Evolutionary conservation across 2,329 filamentous ascomycete species (phyloP).

Genomic region (Scleromitrula shiraiana): DNA sequence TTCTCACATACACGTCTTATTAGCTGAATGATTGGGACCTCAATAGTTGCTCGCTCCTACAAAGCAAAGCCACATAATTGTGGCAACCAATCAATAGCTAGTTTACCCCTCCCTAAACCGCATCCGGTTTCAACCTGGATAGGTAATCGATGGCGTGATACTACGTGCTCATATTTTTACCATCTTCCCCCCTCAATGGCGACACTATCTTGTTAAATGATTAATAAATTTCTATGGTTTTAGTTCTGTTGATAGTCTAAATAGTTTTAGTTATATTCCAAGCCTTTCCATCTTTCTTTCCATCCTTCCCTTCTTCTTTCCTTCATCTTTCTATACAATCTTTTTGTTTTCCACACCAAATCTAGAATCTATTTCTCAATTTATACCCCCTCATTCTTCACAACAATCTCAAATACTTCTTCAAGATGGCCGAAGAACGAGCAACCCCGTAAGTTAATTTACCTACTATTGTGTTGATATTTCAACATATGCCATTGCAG

Average conservation of each 20-base stretch:
- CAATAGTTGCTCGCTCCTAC: too few relatives aligned
- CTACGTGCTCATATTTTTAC: constrained; percentile 4
- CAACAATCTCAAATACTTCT: background rate
- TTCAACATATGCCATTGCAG: too few relatives aligned
- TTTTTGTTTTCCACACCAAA: background rate
- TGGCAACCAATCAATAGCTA: background rate
- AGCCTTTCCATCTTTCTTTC: background rate
- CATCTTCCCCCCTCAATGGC: background rate
- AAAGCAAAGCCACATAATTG: background rate
- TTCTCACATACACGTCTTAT: too few relatives aligned
- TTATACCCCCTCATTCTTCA: background rate
- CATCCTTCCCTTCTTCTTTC: background rate
- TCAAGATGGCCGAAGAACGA: constrained; percentile 16
- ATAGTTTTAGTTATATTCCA: background rate
- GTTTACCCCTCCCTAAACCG: constrained; percentile 6
- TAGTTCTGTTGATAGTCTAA: background rate
- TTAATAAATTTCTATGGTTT: constrained; percentile 2
- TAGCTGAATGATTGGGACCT: too few relatives aligned
- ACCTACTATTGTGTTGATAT: background rate
- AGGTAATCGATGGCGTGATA: constrained; percentile 7
- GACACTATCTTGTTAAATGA: constrained; percentile 4
- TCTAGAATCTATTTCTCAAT: background rate
- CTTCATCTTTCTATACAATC: background rate
- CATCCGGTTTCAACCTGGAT: background rate
- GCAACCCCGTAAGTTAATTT: constrained; percentile 15